Base-by-base conservation (phyloP, 2,329 filamentous ascomycete species). In the Talaromyces sp. region DNA sequence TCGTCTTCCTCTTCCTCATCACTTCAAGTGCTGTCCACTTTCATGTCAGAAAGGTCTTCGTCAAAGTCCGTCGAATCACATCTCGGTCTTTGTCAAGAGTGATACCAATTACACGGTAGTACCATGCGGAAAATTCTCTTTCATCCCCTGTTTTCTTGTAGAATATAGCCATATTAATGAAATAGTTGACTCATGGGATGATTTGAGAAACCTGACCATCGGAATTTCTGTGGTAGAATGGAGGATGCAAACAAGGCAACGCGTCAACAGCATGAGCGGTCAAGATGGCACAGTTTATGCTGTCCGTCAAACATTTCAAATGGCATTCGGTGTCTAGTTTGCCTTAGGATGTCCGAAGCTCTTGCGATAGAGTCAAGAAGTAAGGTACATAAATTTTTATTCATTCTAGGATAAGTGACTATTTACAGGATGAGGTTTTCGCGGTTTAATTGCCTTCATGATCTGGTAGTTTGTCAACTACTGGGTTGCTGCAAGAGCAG, bases 401-500 rank as follows among this genome's bases (percentile, higher is more conserved):
- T 6, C 7, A 31, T 7, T 6, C 35, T 37, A 37, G 35, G 13
- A 24, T 22, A 56, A 11, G n/a, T 37, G 9, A 14, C n/a, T 56
- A 56, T 56, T 14, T 37, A 37, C 33, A 56, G 16, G 50, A 16
- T 13, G 31, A 33, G 3, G 11, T 13, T 19, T 35, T 33, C 11
- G 33, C 50, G 33, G 19, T 5, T 13, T 22, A 2, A 37, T 24
- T 5, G 52, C 52, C 8, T 16, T 4, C 19, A 45, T 7, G 10
- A 7, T 7, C 13, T 19, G 35, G 35, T 45, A 59, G 35, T 41
- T 31, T 11, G 31, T 39, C 16, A n/a, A 31, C 49, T 59, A 67
- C 31, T 43, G 13, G 39, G 66, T 65, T 13, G 64, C 27, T 7
- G 66, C 66, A 54, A 62, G 52, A 35, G 66, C 63, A 39, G 66